phyloP scores from a whole-genome alignment of 2,329 filamentous ascomycete species.

The Elsinoe arachidis region DNA sequence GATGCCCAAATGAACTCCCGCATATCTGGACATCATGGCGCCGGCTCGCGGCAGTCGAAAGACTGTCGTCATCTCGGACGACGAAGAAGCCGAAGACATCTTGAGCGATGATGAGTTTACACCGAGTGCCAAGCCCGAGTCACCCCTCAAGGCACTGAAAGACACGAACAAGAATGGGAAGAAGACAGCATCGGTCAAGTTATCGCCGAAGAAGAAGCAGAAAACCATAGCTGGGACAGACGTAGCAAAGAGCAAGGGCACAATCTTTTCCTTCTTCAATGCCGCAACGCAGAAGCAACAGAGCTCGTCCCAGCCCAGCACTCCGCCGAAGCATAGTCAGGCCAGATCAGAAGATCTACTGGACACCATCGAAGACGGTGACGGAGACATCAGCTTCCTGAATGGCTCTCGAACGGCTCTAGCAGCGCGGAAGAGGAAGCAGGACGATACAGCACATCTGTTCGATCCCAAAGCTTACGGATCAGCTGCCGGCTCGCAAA shows the following conservation, averaged over 20 bases:
- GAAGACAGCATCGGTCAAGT: constrained; percentile 17
- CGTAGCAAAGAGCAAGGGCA: constrained; percentile 30
- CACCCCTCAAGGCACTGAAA: constrained; percentile 16
- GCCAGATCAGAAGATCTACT: constrained; percentile 23
- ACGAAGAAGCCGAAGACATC: constrained; percentile 18
- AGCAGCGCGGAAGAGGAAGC: constrained; percentile 29
- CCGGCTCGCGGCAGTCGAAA: constrained; percentile 24
- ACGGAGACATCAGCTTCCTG: constrained; percentile 20
- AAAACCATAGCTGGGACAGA: background rate
- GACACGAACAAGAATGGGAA: background rate
- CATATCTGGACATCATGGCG: constrained; percentile 19
- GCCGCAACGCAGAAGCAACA: constrained; percentile 34
- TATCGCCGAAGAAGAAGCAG: constrained; percentile 7
- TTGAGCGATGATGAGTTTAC: constrained; percentile 11
- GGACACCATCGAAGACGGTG: constrained; percentile 26
- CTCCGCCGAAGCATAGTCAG: constrained; percentile 31
- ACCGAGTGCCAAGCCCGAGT: constrained; percentile 12
- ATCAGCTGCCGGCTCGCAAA: constrained; percentile 24
- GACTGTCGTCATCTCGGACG: constrained; percentile 21
- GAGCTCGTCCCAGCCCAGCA: constrained; percentile 24
- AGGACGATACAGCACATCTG: constrained; percentile 10
- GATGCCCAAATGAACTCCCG: background rate
- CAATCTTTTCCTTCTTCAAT: constrained; percentile 44
- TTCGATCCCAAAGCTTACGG: background rate
- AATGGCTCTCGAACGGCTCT: constrained; percentile 27